Evolutionary conservation across 2,329 filamentous ascomycete species (phyloP), one percentile per base, ranked within the genome.

Genomic region (Elsinoe fawcettii): DNA sequence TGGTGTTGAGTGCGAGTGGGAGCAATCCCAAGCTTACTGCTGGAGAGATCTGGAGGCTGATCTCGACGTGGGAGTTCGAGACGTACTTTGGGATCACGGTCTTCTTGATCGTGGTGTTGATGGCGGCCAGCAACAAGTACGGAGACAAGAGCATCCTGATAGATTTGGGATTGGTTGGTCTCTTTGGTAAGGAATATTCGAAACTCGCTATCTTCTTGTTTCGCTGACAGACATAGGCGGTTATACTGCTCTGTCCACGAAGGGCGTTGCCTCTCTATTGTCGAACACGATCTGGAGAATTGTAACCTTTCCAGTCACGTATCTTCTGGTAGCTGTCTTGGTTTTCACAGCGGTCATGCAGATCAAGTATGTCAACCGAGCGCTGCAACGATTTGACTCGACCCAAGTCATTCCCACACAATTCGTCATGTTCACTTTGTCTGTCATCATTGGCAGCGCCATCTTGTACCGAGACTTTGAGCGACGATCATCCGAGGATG

Each of bases 351-450:
- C 93, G 5, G 77, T 99, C 59, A 90, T 97, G 87, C 93, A 99
- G 73, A 92, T 99, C 65, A 92, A 90, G 68, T 99, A 97, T 69
- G 82, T 99, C 69, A 99, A 97, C 74, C 88, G 83, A 54, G 85
- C 86, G 1, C 77, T 99, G 55, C 91, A 96, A 69, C 84, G 88
- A 47, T 99, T 97, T 74, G 90, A 96, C 71, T 96, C 93, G 5
- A 99, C 93, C 0, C 90, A 96, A 70, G 93, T 99, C 64, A 99
- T 99, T 61, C 93, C 93, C 0, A 93, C 93, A 12, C 93, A 99
- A 67, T 99, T 99, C 65, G 93, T 99, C 51, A 82, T 95, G 61
- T 99, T 99, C 70, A 99, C 93, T 0, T 78, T 99, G 6, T 95
- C 88, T 5, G 93, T 97, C 61, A 97, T 99, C 64, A 79, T 96